Conservation (phyloP, 176 grass and related monocot genomes). For the Alloteropsis semialata region DNA sequence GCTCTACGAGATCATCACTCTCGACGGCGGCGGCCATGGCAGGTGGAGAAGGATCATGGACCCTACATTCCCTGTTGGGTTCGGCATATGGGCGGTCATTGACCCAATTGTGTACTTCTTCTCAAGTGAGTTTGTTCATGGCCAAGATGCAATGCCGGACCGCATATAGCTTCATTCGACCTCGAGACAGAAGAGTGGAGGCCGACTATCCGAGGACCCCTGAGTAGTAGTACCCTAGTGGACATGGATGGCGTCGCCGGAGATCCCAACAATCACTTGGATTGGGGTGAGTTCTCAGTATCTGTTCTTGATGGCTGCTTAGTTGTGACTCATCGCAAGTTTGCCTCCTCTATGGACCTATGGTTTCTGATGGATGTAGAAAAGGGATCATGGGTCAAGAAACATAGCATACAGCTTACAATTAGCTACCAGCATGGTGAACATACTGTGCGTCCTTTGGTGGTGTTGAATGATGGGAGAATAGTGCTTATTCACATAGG, state of each 20-base stretch:
- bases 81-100: neutral
- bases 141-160: neutral
- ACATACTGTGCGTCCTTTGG: neutral
- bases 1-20: constrained; percentile 6
- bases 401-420: neutral
- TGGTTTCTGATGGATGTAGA: neutral
- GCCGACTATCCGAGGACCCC: neutral
- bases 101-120: neutral
- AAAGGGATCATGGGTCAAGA: neutral
- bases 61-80: neutral
- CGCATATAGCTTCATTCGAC: neutral
- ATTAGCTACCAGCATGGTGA: neutral
- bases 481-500: neutral
- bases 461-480: neutral
- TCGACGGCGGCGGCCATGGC: neutral
- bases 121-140: neutral
- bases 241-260: neutral
- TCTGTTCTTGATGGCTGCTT: neutral
- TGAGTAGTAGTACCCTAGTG: neutral
- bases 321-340: neutral
- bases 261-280: neutral
- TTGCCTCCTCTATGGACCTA: neutral
- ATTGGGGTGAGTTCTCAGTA: neutral
- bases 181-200: constrained; percentile 15
- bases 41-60: neutral